These are phyloP conservation scores for Aphanomyces stellatus DNA, from an alignment of 352 stramenopile genomes.

Conservation along the genomic window DNA sequence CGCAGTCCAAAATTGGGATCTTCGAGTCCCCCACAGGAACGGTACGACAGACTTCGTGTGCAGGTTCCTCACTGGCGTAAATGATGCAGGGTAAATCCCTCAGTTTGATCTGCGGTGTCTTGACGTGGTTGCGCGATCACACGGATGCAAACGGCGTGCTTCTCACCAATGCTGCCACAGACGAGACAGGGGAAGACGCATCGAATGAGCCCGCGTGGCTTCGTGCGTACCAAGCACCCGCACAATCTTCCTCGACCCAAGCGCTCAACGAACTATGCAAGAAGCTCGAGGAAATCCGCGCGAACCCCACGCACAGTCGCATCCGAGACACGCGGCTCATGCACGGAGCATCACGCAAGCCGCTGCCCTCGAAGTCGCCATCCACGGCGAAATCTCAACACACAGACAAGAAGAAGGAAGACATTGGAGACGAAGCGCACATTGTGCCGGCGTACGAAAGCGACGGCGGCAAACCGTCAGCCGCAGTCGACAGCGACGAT, in stretches of 20 bases:
- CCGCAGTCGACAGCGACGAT: slow-evolving; percentile 33
- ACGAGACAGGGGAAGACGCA: slow-evolving; percentile 8
- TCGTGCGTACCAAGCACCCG: slow-evolving; percentile 36
- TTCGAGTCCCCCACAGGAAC: slow-evolving; percentile 90
- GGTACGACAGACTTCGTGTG: slow-evolving; percentile 22
- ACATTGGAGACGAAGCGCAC: slow-evolving; percentile 35
- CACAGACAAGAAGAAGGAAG: slow-evolving; percentile 12
- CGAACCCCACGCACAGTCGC: slow-evolving; percentile 35
- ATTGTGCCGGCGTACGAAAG: slow-evolving; percentile 77
- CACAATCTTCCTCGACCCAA: slow-evolving; percentile 49
- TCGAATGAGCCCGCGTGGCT: slow-evolving; percentile 49
- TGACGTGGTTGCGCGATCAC: slow-evolving; percentile 74
- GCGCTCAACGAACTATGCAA: slow-evolving; percentile 42
- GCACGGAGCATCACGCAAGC: slow-evolving; percentile 4
- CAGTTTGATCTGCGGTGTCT: slow-evolving; percentile 82
- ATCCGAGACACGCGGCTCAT: slow-evolving; percentile 43
- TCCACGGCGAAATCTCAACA: slow-evolving; percentile 1
- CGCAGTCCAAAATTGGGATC: slow-evolving; percentile 76
- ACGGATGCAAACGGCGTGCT: slow-evolving; percentile 68
- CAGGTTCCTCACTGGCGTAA: neutral
- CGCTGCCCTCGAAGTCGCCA: slow-evolving; percentile 16
- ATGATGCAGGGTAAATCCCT: slow-evolving; percentile 79
- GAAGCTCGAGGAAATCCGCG: slow-evolving; percentile 13
- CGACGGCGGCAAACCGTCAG: slow-evolving; percentile 24
- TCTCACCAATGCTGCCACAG: neutral